A percentile compares a stretch with the other conserved stretches of the same genome.
Evolutionary conservation across 75 land plant species (phyloP).

Genomic region (Pseudotsuga menziesii): DNA sequence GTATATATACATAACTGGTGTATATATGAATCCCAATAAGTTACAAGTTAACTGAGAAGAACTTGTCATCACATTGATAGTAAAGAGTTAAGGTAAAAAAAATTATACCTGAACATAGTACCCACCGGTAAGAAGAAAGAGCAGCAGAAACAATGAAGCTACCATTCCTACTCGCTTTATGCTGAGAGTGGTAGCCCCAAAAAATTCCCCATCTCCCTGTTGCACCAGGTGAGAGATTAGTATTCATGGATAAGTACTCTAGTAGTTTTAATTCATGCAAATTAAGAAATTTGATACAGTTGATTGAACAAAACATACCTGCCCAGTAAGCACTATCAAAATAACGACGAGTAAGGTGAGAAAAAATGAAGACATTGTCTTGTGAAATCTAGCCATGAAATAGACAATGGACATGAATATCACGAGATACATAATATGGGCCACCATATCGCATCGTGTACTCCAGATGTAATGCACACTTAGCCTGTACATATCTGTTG

Average conservation of each 20-base stretch:
- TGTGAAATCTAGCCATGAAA: slow-evolving; percentile 87
- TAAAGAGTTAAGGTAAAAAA: too few relatives aligned
- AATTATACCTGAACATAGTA: slow-evolving; percentile 90
- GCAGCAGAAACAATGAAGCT: slow-evolving; percentile 76
- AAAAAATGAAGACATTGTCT: slow-evolving; percentile 57
- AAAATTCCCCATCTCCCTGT: slow-evolving; percentile 93
- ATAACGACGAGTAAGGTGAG: too few relatives aligned
- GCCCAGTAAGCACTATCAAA: slow-evolving; percentile 72
- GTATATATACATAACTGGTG: too few relatives aligned
- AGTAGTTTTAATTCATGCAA: too few relatives aligned
- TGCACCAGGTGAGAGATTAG: too few relatives aligned
- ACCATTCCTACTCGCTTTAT: slow-evolving; percentile 76
- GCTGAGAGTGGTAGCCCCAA: slow-evolving; percentile 81
- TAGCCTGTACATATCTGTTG: slow-evolving; percentile 93
- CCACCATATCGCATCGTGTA: slow-evolving; percentile 79
- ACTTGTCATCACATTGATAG: too few relatives aligned
- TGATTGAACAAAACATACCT: slow-evolving; percentile 52
- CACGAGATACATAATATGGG: slow-evolving; percentile 77
- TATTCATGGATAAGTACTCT: too few relatives aligned
- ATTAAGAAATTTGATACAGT: neutral
- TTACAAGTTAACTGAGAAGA: too few relatives aligned
- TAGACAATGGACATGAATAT: too few relatives aligned
- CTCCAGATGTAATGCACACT: slow-evolving; percentile 84
- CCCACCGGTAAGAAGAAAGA: slow-evolving; percentile 94
- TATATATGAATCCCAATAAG: too few relatives aligned